These are phyloP conservation scores for Fusarium citri DNA, from an alignment of 2,329 filamentous ascomycete genomes.

Conservation along the genomic window DNA sequence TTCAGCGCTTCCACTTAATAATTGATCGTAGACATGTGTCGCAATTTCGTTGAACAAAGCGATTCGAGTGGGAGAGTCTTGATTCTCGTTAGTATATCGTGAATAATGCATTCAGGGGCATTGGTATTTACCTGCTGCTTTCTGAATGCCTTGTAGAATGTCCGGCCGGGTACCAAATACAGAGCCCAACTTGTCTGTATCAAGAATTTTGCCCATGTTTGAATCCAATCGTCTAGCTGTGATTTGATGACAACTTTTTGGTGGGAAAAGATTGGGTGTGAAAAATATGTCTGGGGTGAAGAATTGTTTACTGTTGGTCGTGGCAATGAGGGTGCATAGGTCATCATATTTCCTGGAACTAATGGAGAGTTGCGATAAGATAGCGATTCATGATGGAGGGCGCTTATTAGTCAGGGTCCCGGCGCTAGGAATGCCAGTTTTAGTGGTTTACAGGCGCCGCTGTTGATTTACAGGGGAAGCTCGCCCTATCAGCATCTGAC, in stretches of 20 bases:
- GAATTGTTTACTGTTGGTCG: conserved; percentile 29
- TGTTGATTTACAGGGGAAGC: conserved; percentile 19
- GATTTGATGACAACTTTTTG: conserved; percentile 32
- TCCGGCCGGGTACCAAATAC: conserved; percentile 69
- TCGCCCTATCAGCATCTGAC: conserved; percentile 33
- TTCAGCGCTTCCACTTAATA: conserved; percentile 53
- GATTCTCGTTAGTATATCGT: conserved; percentile 15
- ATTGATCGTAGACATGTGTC: conserved; percentile 60
- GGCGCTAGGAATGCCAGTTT: conserved; percentile 7
- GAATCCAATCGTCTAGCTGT: conserved; percentile 20
- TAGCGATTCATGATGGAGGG: conserved; percentile 36
- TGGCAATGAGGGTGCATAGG: conserved; percentile 34
- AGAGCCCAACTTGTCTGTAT: conserved; percentile 61
- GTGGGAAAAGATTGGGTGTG: conserved; percentile 12
- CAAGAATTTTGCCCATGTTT: conserved; percentile 59
- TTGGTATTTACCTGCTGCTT: conserved; percentile 62
- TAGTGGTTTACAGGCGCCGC: conserved; percentile 30
- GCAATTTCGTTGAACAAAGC: conserved; percentile 69
- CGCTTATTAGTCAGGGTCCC: conserved; percentile 41
- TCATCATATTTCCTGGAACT: conserved; percentile 41
- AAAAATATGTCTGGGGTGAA: conserved; percentile 7
- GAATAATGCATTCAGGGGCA: conserved; percentile 32
- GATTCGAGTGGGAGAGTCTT: conserved; percentile 63
- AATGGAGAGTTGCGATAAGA: conserved; percentile 39
- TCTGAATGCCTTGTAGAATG: conserved; percentile 64